Base-by-base conservation (phyloP, 2,329 filamentous ascomycete species). In the Trichoderma asperellum region DNA sequence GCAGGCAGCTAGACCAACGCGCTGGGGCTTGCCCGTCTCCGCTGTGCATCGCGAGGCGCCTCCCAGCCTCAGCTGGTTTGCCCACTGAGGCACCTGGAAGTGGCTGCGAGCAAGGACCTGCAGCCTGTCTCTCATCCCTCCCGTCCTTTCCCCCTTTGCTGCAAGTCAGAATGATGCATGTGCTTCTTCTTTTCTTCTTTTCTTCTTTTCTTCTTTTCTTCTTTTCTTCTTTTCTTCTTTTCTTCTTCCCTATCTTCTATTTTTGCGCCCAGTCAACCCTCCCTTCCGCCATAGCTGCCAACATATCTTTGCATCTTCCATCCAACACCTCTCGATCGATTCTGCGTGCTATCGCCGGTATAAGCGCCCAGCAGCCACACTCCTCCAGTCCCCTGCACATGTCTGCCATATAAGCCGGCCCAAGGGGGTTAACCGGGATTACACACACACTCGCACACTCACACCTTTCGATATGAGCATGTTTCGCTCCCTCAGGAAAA, bases 401-500 rank as follows among this genome's bases (percentile, higher is more conserved):
- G 59, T 49, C 52, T 40, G 59, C 53, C 18, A 32, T 64, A 64
- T 69, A 59, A 64, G 66, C 32, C 27, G 52, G 40, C 57, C 58
- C 53, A 52, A 34, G 58, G 59, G 66, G 59, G 57, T 47, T 37
- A 47, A 47, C 66, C 47, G 58, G 43, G 56, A 56, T 24, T 35
- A 49, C 49, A 68, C 47, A 8, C 57, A 62, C 49, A 62, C 47
- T 47, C 40, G 40, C 57, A 62, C 49, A 57, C 47, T 34, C 57
- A 68, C 49, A 68, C 47, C 40, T 47, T 62, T 53, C 21, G 59
- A 40, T 12, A 59, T 49, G 63, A 68, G 68, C 60, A 76, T 79
- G 76, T 72, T 78, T 43, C 71, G 71, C 60, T 73, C 72, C 57
- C 58, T 73, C 24, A 74, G 71, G 64, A 73, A 72, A 57, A 76